Conservation (phyloP, 169 alveolate species). For the Cryptosporidium muris region DNA sequence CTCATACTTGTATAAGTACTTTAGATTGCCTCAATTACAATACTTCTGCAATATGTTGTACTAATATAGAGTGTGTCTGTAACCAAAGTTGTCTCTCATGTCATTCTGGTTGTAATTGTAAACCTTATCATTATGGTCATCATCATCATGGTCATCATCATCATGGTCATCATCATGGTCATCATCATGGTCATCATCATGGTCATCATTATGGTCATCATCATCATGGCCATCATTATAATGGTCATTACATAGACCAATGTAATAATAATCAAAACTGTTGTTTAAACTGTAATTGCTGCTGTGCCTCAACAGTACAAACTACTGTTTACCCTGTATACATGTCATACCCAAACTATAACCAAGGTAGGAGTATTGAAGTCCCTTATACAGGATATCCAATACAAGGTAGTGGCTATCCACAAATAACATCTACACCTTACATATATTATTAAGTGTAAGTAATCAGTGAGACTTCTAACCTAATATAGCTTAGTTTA, state of each 20-base stretch:
- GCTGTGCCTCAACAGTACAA: constrained; percentile 65
- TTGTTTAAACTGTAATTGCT: constrained; percentile 30
- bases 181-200: neutral
- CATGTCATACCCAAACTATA: constrained; percentile 40
- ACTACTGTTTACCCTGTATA: constrained; percentile 61
- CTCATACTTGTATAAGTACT: constrained; percentile 11
- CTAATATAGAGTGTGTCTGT: neutral
- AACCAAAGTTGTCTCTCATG: constrained; percentile 5
- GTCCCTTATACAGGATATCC: constrained; percentile 53
- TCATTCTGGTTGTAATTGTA: neutral
- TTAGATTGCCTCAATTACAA: neutral
- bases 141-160: constrained; percentile 5
- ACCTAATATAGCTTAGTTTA: neutral
- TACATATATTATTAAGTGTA: neutral
- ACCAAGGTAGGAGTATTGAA: constrained; percentile 54
- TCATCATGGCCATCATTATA: neutral
- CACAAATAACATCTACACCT: neutral
- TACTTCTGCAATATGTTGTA: neutral
- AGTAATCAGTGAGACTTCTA: neutral
- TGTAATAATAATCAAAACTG: too few species aligned
- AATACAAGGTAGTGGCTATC: neutral
- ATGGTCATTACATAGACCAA: neutral
- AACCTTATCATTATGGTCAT: neutral
- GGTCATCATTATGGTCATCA: neutral
- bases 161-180: neutral